These are phyloP conservation scores for Vanrija humicola DNA, from an alignment of 1,284 basidiomycete genomes.

Conservation along the genomic window DNA sequence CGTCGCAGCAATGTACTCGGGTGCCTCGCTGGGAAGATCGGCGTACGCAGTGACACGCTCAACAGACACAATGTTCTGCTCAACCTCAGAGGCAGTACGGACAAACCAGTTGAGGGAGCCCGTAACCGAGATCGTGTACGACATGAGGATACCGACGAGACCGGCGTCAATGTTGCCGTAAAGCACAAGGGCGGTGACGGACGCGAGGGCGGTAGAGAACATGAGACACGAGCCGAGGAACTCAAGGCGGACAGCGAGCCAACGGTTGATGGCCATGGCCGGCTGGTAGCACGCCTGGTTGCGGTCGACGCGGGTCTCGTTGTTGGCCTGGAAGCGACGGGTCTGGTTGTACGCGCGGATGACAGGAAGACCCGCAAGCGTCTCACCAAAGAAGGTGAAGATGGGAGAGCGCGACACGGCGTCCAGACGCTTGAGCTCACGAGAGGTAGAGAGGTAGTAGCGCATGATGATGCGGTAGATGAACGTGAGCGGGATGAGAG, in stretches of 20 bases:
- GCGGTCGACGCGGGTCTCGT: constrained; percentile 63
- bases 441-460: constrained; percentile 85
- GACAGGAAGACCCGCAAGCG: constrained; percentile 74
- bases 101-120: constrained; percentile 81
- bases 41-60: constrained; percentile 64
- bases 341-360: constrained; percentile 76
- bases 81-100: constrained; percentile 81
- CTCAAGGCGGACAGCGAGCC: constrained; percentile 57
- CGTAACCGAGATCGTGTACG: constrained; percentile 77
- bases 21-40: constrained; percentile 70
- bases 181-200: constrained; percentile 64
- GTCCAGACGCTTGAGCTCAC: constrained; percentile 88
- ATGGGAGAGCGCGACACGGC: constrained; percentile 86
- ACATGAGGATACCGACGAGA: constrained; percentile 83
- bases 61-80: constrained; percentile 88
- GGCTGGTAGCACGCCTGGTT: constrained; percentile 56
- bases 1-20: constrained; percentile 63
- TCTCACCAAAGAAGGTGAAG: constrained; percentile 82
- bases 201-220: constrained; percentile 65
- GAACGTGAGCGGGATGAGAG: constrained; percentile 67
- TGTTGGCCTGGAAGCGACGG: constrained; percentile 67
- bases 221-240: constrained; percentile 80
- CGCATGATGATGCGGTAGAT: constrained; percentile 75
- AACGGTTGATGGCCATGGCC: constrained; percentile 54
- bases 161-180: constrained; percentile 72